Evolutionary conservation across 768 basidiomycete genomes (phyloP), one percentile per base, ranked within the genome.

Genomic region (Pisolithus microcarpus): DNA sequence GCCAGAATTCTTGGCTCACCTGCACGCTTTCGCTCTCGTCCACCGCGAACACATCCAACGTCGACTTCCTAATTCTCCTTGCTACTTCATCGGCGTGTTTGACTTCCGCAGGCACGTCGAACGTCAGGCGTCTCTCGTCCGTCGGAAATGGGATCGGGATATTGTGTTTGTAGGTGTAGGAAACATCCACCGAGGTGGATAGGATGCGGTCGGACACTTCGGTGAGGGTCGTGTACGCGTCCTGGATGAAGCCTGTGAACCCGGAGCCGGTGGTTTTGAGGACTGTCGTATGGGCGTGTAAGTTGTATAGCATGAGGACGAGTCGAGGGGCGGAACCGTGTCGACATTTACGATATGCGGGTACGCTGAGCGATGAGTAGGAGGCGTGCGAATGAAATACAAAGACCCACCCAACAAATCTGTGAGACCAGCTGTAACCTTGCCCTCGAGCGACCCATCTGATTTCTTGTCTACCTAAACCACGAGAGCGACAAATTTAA

Each of bases 21-120:
- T 93, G 91, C 2, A 96, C 92, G 57, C 88, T 91, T 8, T 89
- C 91, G 61, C 90, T 92, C 60, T 94, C 85, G 58, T 98, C 91
- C 30, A 72, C 68, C 4, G 92, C 91, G 63, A 97, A 97, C 1
- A 82, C 69, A 52, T 91, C 81, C 36, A 97, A 69, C 21, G 91
- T 94, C 1, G 78, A 73, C 39, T 69, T 66, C 49, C 83, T 77
- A 37, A 83, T 87, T 9, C 62, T 67, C 8, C 69, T 64, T 7
- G 69, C 72, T 2, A 85, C 74, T 7, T 78, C 74, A 1, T 74
- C 72, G 31, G 72, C 75, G 52, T 85, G 82, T 80, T 65, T 56
- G 21, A 67, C 48, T 7, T 61, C 66, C 38, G 69, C 51, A 7
- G 75, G 74, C 1, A 75, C 50, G 4, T 63, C 60, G 56, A 87